These are phyloP conservation scores for Peronospora farinosa DNA, from an alignment of 352 stramenopile genomes.

Conservation along the genomic window DNA sequence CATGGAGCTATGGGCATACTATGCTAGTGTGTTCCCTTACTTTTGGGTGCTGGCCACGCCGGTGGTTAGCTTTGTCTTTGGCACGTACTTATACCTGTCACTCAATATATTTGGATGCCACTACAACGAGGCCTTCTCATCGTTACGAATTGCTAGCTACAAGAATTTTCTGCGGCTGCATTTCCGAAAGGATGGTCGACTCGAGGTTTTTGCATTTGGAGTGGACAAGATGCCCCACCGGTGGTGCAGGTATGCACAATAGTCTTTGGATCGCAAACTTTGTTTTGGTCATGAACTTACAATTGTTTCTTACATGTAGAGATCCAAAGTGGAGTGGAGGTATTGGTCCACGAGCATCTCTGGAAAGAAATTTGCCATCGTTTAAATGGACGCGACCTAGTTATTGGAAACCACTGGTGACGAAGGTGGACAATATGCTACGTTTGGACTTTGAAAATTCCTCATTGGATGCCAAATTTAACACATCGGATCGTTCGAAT, in stretches of 20 bases:
- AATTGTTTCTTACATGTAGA: conserved; percentile 22
- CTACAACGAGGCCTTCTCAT: conserved; percentile 88
- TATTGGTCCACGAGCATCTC: conserved; percentile 32
- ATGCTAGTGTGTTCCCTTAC: conserved; percentile 81
- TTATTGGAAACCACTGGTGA: conserved; percentile 80
- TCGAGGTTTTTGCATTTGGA: conserved; percentile 78
- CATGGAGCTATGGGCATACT: conserved; percentile 79
- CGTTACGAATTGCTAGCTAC: conserved; percentile 83
- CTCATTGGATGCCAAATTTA: conserved; percentile 65
- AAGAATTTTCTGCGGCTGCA: conserved; percentile 86
- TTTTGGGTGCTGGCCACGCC: conserved; percentile 82
- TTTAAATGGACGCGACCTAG: conserved; percentile 68
- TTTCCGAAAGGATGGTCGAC: conserved; percentile 61
- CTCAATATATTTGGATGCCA: conserved; percentile 82
- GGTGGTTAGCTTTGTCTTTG: conserved; percentile 75
- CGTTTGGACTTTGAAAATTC: conserved; percentile 82
- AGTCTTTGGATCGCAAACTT: neutral
- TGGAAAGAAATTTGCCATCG: conserved; percentile 59
- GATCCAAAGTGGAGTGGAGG: conserved; percentile 74
- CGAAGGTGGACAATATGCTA: conserved; percentile 78
- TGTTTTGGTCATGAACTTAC: no score
- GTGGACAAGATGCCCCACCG: conserved; percentile 88
- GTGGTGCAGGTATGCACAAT: conserved; percentile 56
- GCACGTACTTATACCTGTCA: conserved; percentile 77
- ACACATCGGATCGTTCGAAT: conserved; percentile 69